Evolutionary conservation across 495 filamentous ascomycete genomes (phyloP), one percentile per base, ranked within the genome.

Genomic region (Cudoniella acicularis): DNA sequence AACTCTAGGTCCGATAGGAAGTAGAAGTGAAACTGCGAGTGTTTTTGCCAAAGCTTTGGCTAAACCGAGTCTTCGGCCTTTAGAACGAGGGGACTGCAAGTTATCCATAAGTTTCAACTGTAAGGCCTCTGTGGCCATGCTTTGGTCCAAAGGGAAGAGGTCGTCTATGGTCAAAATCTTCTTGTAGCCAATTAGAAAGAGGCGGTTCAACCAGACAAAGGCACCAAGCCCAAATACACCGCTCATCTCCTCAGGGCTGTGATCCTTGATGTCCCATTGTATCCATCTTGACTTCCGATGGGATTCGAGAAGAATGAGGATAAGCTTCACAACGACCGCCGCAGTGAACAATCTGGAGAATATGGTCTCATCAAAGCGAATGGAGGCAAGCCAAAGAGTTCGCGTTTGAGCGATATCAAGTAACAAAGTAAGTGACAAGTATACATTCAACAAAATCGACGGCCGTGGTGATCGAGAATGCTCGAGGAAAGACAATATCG

Each of bases 201-300:
- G 60, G 11, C 64, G 66, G 59, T 83, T 84, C 52, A 86, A 68
- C 84, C 85, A 88, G 56, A 67, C 79, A 64, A 84, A 87, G 3
- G 81, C 66, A 0, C 66, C 69, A 11, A 72, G 71, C 55, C 72
- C 79, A 57, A 78, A 83, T 11, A 83, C 71, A 0, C 84, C 77
- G 36, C 71, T 76, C 0, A 77, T 83, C 18, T 80, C 81, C 59
- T 90, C 87, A 41, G 36, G 36, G n/a, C 36, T 41, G n/a, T 41
- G 36, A 0, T 82, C 82, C 11, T 82, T 79, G 45, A 75, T 73
- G 6, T 65, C 57, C 17, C 64, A 49, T 10, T n/a, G 9, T 49
- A 49, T 49, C 13, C 46, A 49, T 49, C 18, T 64, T 1, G 67
- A 59, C 70, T 89, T 89, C 41, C 80, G 74, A 3, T 73, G 63